Evolutionary conservation across 192 early-diverging fungal genomes (phyloP).

Genomic region (Umbelopsis isabellina): DNA sequence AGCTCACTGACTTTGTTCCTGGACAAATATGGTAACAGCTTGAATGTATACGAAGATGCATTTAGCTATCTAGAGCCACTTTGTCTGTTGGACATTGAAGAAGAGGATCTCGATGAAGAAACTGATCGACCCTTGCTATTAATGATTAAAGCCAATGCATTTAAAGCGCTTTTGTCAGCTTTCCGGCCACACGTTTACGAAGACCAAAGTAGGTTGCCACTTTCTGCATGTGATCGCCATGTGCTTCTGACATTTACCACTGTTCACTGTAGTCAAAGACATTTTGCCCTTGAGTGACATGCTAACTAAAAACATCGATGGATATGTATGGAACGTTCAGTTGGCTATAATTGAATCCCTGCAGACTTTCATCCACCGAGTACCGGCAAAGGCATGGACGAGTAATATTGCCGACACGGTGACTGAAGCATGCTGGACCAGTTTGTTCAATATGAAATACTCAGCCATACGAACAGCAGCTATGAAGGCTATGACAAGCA

Average conservation of each 20-base stretch:
- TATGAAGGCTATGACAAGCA: slow-evolving; percentile 46
- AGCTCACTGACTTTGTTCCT: slow-evolving; percentile 63
- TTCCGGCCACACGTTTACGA: slow-evolving; percentile 48
- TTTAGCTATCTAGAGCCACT: slow-evolving; percentile 56
- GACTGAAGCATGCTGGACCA: slow-evolving; percentile 46
- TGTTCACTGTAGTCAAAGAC: slow-evolving; percentile 41
- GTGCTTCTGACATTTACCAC: background rate
- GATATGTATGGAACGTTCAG: slow-evolving; percentile 85
- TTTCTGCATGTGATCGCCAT: slow-evolving; percentile 20
- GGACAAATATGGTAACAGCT: slow-evolving; percentile 54
- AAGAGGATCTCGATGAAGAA: slow-evolving; percentile 60
- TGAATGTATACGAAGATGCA: slow-evolving; percentile 62
- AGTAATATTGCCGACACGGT: slow-evolving; percentile 36
- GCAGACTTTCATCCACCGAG: slow-evolving; percentile 53
- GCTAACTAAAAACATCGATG: slow-evolving; percentile 56
- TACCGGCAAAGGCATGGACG: slow-evolving; percentile 18
- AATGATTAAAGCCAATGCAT: slow-evolving; percentile 68
- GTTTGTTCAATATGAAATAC: slow-evolving; percentile 67
- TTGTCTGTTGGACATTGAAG: slow-evolving; percentile 50
- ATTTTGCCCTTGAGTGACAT: slow-evolving; percentile 44
- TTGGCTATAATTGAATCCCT: slow-evolving; percentile 72
- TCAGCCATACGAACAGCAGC: slow-evolving; percentile 64
- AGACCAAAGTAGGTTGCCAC: slow-evolving; percentile 54
- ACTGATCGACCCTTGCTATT: slow-evolving; percentile 62
- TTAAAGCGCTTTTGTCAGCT: slow-evolving; percentile 64